phyloP scores from a whole-genome alignment of 2,329 filamentous ascomycete genomes.

The Plectosphaerella cucumerina region DNA sequence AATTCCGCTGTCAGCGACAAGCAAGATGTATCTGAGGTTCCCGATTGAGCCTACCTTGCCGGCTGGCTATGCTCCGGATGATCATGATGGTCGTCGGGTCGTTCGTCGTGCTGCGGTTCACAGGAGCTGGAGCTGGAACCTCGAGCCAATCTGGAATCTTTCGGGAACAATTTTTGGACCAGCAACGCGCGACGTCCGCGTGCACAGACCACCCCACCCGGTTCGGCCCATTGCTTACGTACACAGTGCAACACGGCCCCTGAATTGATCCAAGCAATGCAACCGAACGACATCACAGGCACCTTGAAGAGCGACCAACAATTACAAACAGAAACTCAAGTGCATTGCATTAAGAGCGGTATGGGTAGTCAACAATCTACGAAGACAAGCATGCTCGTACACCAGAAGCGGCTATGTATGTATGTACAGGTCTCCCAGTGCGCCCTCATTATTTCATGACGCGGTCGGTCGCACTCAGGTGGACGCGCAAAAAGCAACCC shows the following conservation, averaged over 20 bases:
- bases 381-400: conserved; percentile 13
- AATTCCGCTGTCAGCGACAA: conserved; percentile 6
- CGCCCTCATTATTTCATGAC: conserved; percentile 32
- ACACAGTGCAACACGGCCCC: background rate
- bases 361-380: conserved; percentile 12
- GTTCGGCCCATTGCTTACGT: conserved; percentile 1
- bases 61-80: conserved; percentile 47
- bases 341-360: conserved; percentile 12
- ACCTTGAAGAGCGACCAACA: background rate
- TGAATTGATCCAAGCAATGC: background rate
- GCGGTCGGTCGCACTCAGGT: conserved; percentile 5
- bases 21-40: conserved; percentile 12
- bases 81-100: conserved; percentile 43
- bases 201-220: conserved; percentile 5
- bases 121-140: no score
- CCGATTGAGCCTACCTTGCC: conserved; percentile 43
- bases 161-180: conserved; percentile 13
- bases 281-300: background rate
- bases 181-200: conserved; percentile 1
- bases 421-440: conserved; percentile 23
- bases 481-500: background rate
- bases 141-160: conserved; percentile 5
- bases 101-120: conserved; percentile 40
- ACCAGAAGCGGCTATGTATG: conserved; percentile 21
- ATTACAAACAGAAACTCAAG: background rate